These are phyloP conservation scores for Fusarium chaquense DNA, from an alignment of 2,329 filamentous ascomycete species.

Conservation along the genomic window DNA sequence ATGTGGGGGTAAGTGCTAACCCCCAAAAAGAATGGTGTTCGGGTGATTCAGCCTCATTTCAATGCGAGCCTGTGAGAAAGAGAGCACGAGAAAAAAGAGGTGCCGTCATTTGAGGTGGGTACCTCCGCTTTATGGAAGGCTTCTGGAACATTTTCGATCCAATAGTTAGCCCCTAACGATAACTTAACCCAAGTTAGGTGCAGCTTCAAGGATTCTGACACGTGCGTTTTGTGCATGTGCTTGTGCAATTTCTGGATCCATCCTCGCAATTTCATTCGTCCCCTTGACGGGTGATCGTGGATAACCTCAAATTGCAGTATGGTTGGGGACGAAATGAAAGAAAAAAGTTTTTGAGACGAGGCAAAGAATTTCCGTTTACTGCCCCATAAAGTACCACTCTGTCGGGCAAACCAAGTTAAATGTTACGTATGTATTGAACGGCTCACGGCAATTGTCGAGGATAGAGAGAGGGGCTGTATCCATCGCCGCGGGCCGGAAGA, in stretches of 20 bases:
- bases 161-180: conserved; percentile 14
- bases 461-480: conserved; percentile 35
- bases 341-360: neutral
- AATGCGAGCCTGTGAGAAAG: conserved; percentile 1
- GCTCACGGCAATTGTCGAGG: conserved; percentile 22
- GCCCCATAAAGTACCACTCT: conserved; percentile 28
- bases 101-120: conserved; percentile 38
- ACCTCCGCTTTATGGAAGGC: conserved; percentile 41
- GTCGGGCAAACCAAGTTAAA: conserved; percentile 19
- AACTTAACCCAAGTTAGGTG: neutral
- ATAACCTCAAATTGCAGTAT: conserved; percentile 40
- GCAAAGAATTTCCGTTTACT: neutral
- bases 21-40: conserved; percentile 31
- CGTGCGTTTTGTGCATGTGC: conserved; percentile 43
- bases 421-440: conserved; percentile 30
- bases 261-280: neutral
- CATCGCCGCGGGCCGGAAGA: conserved; percentile 43
- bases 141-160: conserved; percentile 46
- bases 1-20: conserved; percentile 35
- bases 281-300: neutral
- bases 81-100: conserved; percentile 10
- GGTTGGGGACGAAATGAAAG: conserved; percentile 44
- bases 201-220: conserved; percentile 21
- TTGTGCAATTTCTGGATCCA: conserved; percentile 40
- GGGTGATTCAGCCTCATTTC: conserved; percentile 46